phyloP scores from a whole-genome alignment of 352 stramenopile species.

The Globisporangium iwayamae region DNA sequence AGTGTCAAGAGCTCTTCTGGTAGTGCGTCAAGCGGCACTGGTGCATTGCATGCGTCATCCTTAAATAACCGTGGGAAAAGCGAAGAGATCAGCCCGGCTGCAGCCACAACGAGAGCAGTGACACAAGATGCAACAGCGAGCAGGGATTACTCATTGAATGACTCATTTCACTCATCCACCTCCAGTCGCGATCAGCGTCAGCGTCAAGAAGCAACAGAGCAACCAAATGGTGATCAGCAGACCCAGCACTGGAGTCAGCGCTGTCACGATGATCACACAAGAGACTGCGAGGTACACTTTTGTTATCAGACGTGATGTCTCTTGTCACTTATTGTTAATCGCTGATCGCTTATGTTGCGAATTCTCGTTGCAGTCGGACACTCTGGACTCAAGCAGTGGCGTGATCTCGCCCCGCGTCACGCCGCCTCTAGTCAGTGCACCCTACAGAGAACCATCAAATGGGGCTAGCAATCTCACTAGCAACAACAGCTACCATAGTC shows the following conservation, averaged over 20 bases:
- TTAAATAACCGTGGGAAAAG: constrained; percentile 10
- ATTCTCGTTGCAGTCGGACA: constrained; percentile 12
- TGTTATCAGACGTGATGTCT: too few relatives aligned
- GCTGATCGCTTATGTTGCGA: background rate
- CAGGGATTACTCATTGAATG: background rate
- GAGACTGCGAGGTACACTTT: constrained; percentile 5
- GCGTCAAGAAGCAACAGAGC: background rate
- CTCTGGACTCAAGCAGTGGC: constrained; percentile 15
- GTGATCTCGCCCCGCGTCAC: constrained; percentile 7
- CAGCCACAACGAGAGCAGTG: background rate
- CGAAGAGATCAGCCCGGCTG: constrained; percentile 7
- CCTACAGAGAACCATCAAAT: background rate
- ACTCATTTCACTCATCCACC: background rate
- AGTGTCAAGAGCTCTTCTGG: background rate
- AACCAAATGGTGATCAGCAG: background rate
- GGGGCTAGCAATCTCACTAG: background rate
- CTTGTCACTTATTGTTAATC: too few relatives aligned
- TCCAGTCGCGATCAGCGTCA: background rate
- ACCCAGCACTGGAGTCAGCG: constrained; percentile 2
- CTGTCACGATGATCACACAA: background rate
- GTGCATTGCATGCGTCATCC: background rate
- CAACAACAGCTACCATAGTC: background rate
- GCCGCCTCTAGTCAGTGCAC: too few relatives aligned
- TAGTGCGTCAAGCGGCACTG: background rate
- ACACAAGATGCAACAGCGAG: background rate